These are phyloP conservation scores for Golubevia pallescens DNA, from an alignment of 1,284 basidiomycete species.

Conservation along the genomic window DNA sequence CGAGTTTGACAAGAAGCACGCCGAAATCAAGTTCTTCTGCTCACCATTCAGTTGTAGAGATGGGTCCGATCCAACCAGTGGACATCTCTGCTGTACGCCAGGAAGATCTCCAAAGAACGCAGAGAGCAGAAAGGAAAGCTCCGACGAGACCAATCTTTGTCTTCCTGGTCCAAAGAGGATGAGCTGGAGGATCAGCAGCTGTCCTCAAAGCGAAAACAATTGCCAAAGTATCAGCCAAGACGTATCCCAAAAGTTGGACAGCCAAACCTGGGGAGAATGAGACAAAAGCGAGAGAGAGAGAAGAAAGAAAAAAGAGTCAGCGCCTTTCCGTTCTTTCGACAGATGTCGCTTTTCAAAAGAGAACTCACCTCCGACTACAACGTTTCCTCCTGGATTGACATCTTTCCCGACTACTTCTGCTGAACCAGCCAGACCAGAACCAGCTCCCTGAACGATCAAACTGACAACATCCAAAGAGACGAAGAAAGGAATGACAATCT, in stretches of 20 bases:
- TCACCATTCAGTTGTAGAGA: conserved; percentile 13
- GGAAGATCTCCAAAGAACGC: conserved; percentile 6
- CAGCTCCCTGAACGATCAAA: conserved; percentile 13
- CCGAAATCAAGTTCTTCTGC: too few species aligned
- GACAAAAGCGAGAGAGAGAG: not conserved
- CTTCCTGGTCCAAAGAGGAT: conserved; percentile 6
- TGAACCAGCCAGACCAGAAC: conserved; percentile 10
- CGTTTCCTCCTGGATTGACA: conserved; percentile 4
- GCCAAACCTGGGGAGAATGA: not conserved
- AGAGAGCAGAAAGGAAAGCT: conserved; percentile 4
- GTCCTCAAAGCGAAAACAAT: not conserved
- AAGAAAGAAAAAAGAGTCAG: too few species aligned
- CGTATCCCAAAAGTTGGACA: conserved; percentile 12
- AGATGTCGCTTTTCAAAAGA: too few species aligned
- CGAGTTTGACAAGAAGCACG: too few species aligned
- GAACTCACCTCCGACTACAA: conserved; percentile 9
- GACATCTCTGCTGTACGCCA: conserved; percentile 16
- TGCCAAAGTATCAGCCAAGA: not conserved
- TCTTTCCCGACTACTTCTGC: conserved; percentile 3
- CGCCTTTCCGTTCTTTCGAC: too few species aligned
- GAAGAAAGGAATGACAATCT: conserved; percentile 13
- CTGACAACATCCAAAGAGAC: conserved; percentile 11
- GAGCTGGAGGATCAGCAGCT: conserved; percentile 6
- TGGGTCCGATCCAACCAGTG: conserved; percentile 13
- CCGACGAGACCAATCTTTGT: not conserved